Conservation (phyloP, 345 rosid species). For the Hibiscus mutabilis region DNA sequence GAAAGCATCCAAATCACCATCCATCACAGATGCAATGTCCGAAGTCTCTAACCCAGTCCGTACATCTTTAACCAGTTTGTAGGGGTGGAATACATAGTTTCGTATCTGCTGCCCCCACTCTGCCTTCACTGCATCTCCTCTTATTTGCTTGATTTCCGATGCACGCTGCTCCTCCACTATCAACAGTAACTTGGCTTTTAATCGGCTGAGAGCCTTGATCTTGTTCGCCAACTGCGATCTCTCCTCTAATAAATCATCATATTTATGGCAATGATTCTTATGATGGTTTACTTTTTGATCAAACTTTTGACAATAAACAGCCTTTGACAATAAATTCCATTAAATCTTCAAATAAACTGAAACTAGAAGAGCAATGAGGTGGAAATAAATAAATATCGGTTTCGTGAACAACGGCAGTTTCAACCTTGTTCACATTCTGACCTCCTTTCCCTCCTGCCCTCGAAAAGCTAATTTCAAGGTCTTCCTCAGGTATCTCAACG, state of each 20-base stretch:
- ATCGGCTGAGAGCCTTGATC: conserved; percentile 70
- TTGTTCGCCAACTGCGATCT: conserved; percentile 84
- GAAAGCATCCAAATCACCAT: conserved; percentile 82
- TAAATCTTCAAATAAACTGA: background rate
- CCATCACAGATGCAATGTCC: conserved; percentile 83
- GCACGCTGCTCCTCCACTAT: conserved; percentile 93
- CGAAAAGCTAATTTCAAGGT: conserved; percentile 71
- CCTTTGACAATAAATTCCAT: background rate
- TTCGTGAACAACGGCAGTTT: conserved; percentile 95
- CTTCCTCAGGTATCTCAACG: conserved; percentile 85
- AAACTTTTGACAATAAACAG: no score
- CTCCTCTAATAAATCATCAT: conserved; percentile 51
- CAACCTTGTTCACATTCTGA: conserved; percentile 94
- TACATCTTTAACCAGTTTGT: conserved; percentile 90
- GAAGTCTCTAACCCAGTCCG: conserved; percentile 74
- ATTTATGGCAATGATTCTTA: no score
- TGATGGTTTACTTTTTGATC: no score
- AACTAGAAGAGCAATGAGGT: background rate
- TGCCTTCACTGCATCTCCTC: conserved; percentile 92
- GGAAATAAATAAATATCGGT: no score
- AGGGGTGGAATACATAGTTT: conserved; percentile 94
- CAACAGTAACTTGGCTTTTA: conserved; percentile 81
- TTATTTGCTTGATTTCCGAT: conserved; percentile 79
- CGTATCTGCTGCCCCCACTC: conserved; percentile 98
- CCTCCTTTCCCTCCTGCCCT: conserved; percentile 99